A percentile compares a stretch with the other conserved stretches of the same genome.
These are phyloP conservation scores for Aureobasidium sp. DNA, from an alignment of 2,329 filamentous ascomycete genomes.

Conservation along the genomic window DNA sequence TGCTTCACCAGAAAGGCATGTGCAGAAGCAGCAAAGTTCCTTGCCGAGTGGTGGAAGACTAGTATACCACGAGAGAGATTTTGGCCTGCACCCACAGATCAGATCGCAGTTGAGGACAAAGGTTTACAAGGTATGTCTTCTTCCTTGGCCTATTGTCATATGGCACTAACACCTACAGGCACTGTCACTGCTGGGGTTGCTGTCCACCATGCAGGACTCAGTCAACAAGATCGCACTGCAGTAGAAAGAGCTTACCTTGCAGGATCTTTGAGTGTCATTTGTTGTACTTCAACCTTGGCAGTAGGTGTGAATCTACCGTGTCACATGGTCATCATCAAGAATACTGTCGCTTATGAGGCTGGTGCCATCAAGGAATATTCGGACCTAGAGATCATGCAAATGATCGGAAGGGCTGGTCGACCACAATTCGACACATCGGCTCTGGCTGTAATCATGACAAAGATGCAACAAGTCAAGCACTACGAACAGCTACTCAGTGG, in stretches of 20 bases:
- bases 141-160: slow-evolving; percentile 14
- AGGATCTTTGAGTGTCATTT: slow-evolving; percentile 70
- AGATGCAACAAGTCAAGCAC: slow-evolving; percentile 50
- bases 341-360: slow-evolving; percentile 57
- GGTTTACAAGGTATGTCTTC: slow-evolving; percentile 48
- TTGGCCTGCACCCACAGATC: slow-evolving; percentile 53
- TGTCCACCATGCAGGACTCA: slow-evolving; percentile 75
- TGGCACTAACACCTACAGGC: slow-evolving; percentile 23
- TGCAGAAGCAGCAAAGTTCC: slow-evolving; percentile 55
- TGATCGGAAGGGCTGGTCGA: slow-evolving; percentile 75
- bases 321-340: slow-evolving; percentile 75
- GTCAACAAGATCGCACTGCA: slow-evolving; percentile 51
- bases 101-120: slow-evolving; percentile 46
- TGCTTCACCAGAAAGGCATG: slow-evolving; percentile 69
- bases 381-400: slow-evolving; percentile 81
- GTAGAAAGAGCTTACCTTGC: slow-evolving; percentile 62
- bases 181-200: slow-evolving; percentile 55
- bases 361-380: slow-evolving; percentile 55
- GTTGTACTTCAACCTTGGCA: slow-evolving; percentile 77
- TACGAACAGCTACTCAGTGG: slow-evolving; percentile 71
- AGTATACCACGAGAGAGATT: slow-evolving; percentile 44
- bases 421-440: slow-evolving; percentile 75
- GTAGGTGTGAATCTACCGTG: slow-evolving; percentile 79
- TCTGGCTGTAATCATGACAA: slow-evolving; percentile 71
- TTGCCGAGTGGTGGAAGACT: slow-evolving; percentile 58